Evolutionary conservation across 2,329 filamentous ascomycete genomes (phyloP).

Genomic region (Pseudocercospora vitis): DNA sequence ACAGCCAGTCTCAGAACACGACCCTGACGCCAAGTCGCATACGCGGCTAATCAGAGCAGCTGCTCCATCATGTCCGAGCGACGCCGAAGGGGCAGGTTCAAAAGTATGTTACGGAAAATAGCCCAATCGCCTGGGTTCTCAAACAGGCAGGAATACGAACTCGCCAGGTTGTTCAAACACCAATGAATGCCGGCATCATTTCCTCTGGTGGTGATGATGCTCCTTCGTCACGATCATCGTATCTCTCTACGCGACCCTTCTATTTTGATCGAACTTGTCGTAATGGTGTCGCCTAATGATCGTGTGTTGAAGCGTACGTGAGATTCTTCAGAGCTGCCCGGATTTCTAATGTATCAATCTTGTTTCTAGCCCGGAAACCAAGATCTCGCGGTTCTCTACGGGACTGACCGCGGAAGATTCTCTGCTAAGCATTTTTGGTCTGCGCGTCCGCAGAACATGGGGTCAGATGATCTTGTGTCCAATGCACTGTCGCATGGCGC

Average conservation of each 20-base stretch:
- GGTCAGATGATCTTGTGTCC: too few species aligned
- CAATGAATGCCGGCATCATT: background rate
- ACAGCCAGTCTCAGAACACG: background rate
- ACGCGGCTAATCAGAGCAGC: background rate
- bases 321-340: background rate
- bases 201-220: background rate
- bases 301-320: background rate
- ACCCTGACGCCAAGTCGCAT: background rate
- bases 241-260: background rate
- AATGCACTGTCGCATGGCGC: too few species aligned
- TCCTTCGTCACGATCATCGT: background rate
- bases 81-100: background rate
- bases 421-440: too few species aligned
- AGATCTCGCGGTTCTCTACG: background rate
- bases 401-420: too few species aligned
- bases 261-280: background rate
- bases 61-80: slow-evolving; percentile 2
- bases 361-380: background rate
- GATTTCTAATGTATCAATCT: background rate
- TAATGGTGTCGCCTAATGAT: slow-evolving; percentile 1
- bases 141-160: background rate
- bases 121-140: background rate
- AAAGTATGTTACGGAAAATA: background rate
- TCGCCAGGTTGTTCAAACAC: slow-evolving; percentile 4
- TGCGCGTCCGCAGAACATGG: too few species aligned